Evolutionary conservation across 1,139 yeast species (phyloP).

Genomic region (Lodderomyces oxycetoniae): DNA sequence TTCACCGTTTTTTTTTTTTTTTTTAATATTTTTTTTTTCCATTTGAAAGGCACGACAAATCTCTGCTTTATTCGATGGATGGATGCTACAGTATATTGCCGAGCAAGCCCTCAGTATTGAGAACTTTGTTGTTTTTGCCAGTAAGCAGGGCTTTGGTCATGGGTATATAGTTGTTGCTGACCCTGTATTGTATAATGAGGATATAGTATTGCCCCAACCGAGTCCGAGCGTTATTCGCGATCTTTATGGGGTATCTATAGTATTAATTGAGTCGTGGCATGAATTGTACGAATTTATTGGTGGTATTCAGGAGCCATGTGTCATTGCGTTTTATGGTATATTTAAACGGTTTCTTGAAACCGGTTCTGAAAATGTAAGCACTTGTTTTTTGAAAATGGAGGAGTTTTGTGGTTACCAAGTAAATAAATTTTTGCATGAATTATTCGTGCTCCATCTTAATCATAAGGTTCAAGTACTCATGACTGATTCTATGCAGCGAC

Average conservation of each 20-base stretch:
- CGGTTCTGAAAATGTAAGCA: constrained; percentile 4
- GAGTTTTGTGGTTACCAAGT: constrained; percentile 10
- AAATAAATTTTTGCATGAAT: constrained; percentile 10
- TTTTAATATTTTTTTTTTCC: too few species aligned
- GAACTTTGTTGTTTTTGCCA: neutral
- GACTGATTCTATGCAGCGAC: constrained; percentile 1
- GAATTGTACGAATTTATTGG: constrained; percentile 10
- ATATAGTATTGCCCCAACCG: neutral
- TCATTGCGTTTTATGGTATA: constrained; percentile 10
- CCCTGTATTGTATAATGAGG: constrained; percentile 6
- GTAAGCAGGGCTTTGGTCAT: neutral
- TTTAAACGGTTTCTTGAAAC: constrained; percentile 9
- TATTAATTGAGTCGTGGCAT: constrained; percentile 12
- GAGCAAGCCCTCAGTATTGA: neutral
- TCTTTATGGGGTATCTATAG: constrained; percentile 5
- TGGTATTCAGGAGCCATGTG: neutral
- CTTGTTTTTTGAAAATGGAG: constrained; percentile 3
- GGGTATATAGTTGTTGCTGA: constrained; percentile 9
- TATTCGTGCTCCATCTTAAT: constrained; percentile 4
- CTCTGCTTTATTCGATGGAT: too few species aligned
- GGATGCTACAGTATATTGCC: neutral
- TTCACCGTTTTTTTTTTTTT: too few species aligned
- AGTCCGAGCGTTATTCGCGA: constrained; percentile 5
- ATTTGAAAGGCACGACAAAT: too few species aligned
- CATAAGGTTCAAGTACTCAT: neutral